Evolutionary conservation across 1,139 yeast species (phyloP), one percentile per base, ranked within the genome.

Genomic region (Diutina scorzettiae): DNA sequence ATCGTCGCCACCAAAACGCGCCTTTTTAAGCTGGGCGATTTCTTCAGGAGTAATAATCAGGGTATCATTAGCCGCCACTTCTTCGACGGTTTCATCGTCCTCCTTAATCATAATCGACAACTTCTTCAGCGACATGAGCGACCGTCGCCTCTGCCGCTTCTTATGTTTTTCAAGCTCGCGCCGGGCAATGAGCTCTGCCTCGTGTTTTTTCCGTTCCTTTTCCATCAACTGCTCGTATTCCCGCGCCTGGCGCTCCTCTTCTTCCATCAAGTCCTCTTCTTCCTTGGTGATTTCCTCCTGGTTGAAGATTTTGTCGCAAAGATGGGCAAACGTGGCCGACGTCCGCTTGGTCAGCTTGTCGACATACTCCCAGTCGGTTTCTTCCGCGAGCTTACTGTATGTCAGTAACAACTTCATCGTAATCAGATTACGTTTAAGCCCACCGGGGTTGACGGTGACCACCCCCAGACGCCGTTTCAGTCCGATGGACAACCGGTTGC

Each of bases 291-390:
- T 76, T 3, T 60, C 64, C 50, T 69, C 73, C 51, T 69, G 73
- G 49, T 76, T 81, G 61, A 81, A 81, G 46, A 81, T 76, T 56
- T 76, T 78, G 59, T 81, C 89, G 65, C 86, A 80, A 41, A 81
- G 64, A 4, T 81, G 72, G 9, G 87, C 91, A 63, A 81, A 81
- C 45, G 83, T 82, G 11, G 85, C 79, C 30, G 85, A 77, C 2
- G 87, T 79, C 59, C 91, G 70, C 60, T 76, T 80, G 16, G 86
- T 78, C 56, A 78, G 85, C 51, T 75, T 77, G 51, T 80, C 84
- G 62, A 80, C 73, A 51, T 75, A 75, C 52, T 78, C 82, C 78
- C 85, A 76, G 46, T 77, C 82, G 41, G 73, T 68, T 47, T 79
- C 85, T 44, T 76, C 75, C 1, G 84, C 70, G 48, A 81, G 62